Conservation (phyloP, 495 filamentous ascomycete genomes). For the Coniosporium apollinis region DNA sequence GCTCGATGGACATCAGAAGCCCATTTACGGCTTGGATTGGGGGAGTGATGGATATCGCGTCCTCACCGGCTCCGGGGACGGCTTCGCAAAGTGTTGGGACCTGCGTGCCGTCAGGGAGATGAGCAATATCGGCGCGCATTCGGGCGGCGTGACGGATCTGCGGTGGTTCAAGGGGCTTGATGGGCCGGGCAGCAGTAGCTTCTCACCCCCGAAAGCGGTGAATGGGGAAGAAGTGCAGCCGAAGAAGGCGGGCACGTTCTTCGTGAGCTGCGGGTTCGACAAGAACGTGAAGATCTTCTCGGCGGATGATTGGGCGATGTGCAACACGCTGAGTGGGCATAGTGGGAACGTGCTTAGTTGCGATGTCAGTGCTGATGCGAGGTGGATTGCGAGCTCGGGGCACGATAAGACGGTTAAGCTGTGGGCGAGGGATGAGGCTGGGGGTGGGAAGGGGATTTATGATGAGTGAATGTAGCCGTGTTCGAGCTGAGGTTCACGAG, state of each 20-base stretch:
- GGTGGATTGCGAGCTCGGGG: conserved; percentile 85
- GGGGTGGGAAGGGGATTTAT: conserved; percentile 20
- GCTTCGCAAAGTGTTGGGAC: conserved; percentile 97
- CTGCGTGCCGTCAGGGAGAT: conserved; percentile 68
- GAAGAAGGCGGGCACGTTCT: conserved; percentile 69
- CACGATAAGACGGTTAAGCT: conserved; percentile 92
- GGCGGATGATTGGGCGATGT: conserved; percentile 85
- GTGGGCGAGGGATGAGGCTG: conserved; percentile 75
- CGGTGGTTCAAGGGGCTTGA: conserved; percentile 83
- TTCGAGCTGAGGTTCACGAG: too few relatives aligned
- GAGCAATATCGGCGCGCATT: conserved; percentile 80
- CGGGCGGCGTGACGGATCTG: conserved; percentile 78
- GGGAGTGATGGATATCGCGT: conserved; percentile 76
- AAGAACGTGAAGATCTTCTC: conserved; percentile 91
- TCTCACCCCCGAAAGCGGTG: conserved; percentile 6
- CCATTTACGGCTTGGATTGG: conserved; percentile 89
- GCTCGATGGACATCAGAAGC: conserved; percentile 81
- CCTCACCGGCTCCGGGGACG: conserved; percentile 78
- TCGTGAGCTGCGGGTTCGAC: conserved; percentile 83
- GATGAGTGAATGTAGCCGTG: too few relatives aligned
- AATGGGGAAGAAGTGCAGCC: conserved; percentile 18
- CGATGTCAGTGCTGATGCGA: conserved; percentile 68
- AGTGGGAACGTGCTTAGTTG: conserved; percentile 78
- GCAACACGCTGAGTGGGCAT: conserved; percentile 78
- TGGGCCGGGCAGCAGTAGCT: too few relatives aligned